A percentile compares a stretch with the other conserved stretches of the same genome.
Evolutionary conservation across 441 rosid species (phyloP).

Genomic region (Euphorbia celastroides): DNA sequence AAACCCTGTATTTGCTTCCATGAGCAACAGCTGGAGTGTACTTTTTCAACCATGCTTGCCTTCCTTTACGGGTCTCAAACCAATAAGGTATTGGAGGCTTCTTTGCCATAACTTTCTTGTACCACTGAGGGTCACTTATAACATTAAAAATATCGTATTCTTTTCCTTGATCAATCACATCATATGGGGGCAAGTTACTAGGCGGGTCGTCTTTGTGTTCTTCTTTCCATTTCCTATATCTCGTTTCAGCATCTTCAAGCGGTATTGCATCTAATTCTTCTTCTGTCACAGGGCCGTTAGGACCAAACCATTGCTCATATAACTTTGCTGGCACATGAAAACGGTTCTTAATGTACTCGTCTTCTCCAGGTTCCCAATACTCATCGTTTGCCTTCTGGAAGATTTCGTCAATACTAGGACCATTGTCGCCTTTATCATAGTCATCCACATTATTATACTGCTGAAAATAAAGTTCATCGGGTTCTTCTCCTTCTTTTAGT

Average conservation of each 20-base stretch:
- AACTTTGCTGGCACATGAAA: conserved; percentile 84
- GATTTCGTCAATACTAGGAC: conserved; percentile 64
- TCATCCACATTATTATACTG: conserved; percentile 86
- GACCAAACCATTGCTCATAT: conserved; percentile 90
- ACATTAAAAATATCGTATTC: conserved; percentile 66
- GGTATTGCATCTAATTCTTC: conserved; percentile 82
- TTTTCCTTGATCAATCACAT: conserved; percentile 78
- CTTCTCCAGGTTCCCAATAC: conserved; percentile 99
- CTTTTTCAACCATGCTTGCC: conserved; percentile 86
- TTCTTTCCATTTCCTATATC: conserved; percentile 72
- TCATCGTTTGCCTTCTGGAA: conserved; percentile 81
- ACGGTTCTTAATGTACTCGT: conserved; percentile 66
- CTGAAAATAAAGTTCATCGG: conserved; percentile 93
- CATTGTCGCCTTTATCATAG: conserved; percentile 90
- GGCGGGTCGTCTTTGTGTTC: conserved; percentile 92
- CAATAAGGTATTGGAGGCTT: conserved; percentile 81
- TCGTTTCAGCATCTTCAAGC: conserved; percentile 59
- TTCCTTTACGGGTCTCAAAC: conserved; percentile 94
- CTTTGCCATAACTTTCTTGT: conserved; percentile 65
- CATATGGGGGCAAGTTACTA: conserved; percentile 70
- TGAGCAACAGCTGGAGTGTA: conserved; percentile 83
- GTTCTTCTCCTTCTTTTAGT: conserved; percentile 76
- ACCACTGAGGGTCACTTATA: conserved; percentile 50
- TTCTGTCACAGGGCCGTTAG: conserved; percentile 80
- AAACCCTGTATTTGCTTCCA: conserved; percentile 92